Base-by-base conservation (phyloP, 345 rosid species). In the Populus ilicifolia region DNA sequence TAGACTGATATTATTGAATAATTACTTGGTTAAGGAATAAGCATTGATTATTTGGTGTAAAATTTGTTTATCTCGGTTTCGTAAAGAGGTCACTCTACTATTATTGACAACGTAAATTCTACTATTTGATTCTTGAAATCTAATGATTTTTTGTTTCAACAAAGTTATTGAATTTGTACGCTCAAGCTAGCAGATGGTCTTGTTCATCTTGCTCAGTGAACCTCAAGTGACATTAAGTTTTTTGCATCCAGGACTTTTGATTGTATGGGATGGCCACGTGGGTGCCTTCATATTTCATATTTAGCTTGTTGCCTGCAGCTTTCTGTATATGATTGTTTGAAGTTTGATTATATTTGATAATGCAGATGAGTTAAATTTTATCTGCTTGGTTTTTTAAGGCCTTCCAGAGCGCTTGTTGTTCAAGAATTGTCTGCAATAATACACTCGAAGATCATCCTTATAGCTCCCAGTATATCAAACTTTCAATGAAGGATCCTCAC, bases 401-500 rank as follows among this genome's bases (percentile, higher is more conserved):
- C 25, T 70, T 33, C 59, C 23, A 43, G 38, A 70, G 17, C 35
- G 13, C 16, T 25, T n/a, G 29, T 77, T 69, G 78, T 21, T 69
- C 78, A 88, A 88, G 76, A 86, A 81, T 73, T 73, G 81, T 11
- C 65, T 88, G 44, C 87, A 88, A n/a, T 83, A 86, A n/a, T 81
- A 80, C 25, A 30, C 88, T 2, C 86, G 84, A 29, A 83, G 80
- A 61, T 79, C 86, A 18, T 61, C 79, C 6, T 68, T 86, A 11
- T 71, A 73, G 5, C 82, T 83, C 6, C 89, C 88, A 0, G 74
- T 69, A 3, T 86, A 86, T 61, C 78, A 25, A 38, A 78, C 78
- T 13, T 11, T 65, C 16, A 83, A 79, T 54, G 85, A 81, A 75
- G 89, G 86, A 25, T 6, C 21, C 23, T 6, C 50, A 1, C 85